Evolutionary conservation across 257 asterid genomes (phyloP), one percentile per base, ranked within the genome.

Genomic region (Nicotiana paniculata): DNA sequence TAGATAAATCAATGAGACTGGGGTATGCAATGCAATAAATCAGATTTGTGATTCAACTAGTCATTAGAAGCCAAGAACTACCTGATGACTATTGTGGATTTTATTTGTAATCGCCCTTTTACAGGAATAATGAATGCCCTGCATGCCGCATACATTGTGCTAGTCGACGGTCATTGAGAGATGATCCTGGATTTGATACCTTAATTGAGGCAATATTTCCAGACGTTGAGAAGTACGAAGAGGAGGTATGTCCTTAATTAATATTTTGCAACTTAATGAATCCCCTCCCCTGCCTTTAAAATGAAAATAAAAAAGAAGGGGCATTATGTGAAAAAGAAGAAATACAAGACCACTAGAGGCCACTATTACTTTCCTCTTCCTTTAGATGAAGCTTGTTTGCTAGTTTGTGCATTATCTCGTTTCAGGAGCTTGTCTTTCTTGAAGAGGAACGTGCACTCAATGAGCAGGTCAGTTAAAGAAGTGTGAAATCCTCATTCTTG

Each of bases 101-200:
- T 76, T 54, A 58, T 75, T 85, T 32, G 57, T 11, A 67, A 18
- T 8, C 1, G n/a, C 70, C n/a, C 61, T 66, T 35, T 69, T 85
- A 83, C 81, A 87, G 92, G 88, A 88, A 89, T 59, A 91, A 88
- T 9, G 91, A 91, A 77, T 91, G 92, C 65, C 94, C 92, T 77
- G 89, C 91, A 46, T 91, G 94, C 83, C 91, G 94, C 69, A 86
- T 65, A 37, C 91, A 88, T 78, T 89, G 91, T 83, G 84, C 92
- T 17, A 87, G 91, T 82, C 89, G 91, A 15, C 88, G 92, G 10
- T 91, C 91, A 46, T 70, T 89, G 87, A 87, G 92, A 86, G 92
- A 91, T 33, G 91, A 91, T 86, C 82, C 81, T 17, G 77, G 62
- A 55, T 91, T 75, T 85, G 92, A 91, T 84, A 46, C 88, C 30